Percentiles rank a stretch among this genome's conserved stretches.
Conservation (phyloP, 2,329 filamentous ascomycete species). For the Lecanicillium sp. region DNA sequence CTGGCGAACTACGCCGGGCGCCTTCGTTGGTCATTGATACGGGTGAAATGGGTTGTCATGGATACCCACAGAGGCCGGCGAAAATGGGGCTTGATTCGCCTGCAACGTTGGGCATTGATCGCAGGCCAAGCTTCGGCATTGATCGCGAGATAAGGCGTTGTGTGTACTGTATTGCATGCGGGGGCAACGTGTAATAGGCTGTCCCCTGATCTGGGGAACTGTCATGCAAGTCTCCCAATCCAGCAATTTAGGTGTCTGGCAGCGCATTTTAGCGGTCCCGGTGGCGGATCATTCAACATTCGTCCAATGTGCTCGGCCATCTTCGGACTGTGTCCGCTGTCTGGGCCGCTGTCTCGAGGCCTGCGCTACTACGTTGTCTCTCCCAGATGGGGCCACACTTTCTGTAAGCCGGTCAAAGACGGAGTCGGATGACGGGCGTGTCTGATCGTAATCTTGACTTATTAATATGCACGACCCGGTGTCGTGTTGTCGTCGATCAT, state of each 20-base stretch:
- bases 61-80: too few relatives aligned
- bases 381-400: background rate
- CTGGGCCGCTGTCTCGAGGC: background rate
- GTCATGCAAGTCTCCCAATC: background rate
- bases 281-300: too few relatives aligned
- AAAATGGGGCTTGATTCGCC: background rate
- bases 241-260: background rate
- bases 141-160: background rate
- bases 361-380: conserved; percentile 5
- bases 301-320: too few relatives aligned
- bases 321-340: too few relatives aligned
- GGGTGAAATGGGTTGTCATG: too few relatives aligned
- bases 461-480: background rate
- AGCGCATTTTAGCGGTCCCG: too few relatives aligned
- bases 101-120: background rate
- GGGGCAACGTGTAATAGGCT: background rate
- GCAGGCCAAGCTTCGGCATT: background rate
- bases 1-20: too few relatives aligned
- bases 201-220: background rate
- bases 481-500: background rate
- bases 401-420: background rate
- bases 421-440: too few relatives aligned
- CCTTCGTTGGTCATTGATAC: too few relatives aligned
- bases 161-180: background rate
- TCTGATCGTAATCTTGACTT: background rate